Percentiles rank a stretch among this genome's conserved stretches.
Evolutionary conservation across 805 yeast species (phyloP).

Genomic region (Kodamaea jinghongensis): DNA sequence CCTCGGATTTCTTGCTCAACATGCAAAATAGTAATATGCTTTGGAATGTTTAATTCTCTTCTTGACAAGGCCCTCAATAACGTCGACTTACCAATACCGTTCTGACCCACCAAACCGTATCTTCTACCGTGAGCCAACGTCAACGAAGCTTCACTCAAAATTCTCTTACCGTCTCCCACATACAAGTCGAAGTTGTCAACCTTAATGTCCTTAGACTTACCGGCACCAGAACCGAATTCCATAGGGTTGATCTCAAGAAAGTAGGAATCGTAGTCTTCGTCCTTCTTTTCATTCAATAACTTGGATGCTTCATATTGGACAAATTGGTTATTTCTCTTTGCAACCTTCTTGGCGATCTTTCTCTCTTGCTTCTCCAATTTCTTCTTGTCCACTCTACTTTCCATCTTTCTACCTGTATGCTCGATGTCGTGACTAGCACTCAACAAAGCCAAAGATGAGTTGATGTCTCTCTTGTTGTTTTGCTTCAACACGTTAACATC

Average conservation of each 20-base stretch:
- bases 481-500: constrained; percentile 64
- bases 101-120: constrained; percentile 97
- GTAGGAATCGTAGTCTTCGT: constrained; percentile 88
- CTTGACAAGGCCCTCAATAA: constrained; percentile 85
- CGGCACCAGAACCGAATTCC: constrained; percentile 78
- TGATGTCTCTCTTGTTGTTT: constrained; percentile 68
- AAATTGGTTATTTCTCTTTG: constrained; percentile 79
- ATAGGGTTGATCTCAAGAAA: constrained; percentile 93
- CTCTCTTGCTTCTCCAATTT: constrained; percentile 96
- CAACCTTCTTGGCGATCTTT: constrained; percentile 95
- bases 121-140: constrained; percentile 89
- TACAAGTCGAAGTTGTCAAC: constrained; percentile 89
- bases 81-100: constrained; percentile 99
- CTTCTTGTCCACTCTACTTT: constrained; percentile 92
- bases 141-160: constrained; percentile 81
- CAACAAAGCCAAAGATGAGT: constrained; percentile 70
- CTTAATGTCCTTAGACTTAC: constrained; percentile 95
- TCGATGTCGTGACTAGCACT: constrained; percentile 85
- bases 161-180: constrained; percentile 94
- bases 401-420: constrained; percentile 87
- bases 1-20: constrained; percentile 98
- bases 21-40: constrained; percentile 91
- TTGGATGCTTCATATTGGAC: constrained; percentile 94
- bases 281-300: constrained; percentile 61
- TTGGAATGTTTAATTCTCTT: constrained; percentile 91